These are phyloP conservation scores for Discostella stelligera DNA, from an alignment of 352 stramenopile species.

Conservation along the genomic window DNA sequence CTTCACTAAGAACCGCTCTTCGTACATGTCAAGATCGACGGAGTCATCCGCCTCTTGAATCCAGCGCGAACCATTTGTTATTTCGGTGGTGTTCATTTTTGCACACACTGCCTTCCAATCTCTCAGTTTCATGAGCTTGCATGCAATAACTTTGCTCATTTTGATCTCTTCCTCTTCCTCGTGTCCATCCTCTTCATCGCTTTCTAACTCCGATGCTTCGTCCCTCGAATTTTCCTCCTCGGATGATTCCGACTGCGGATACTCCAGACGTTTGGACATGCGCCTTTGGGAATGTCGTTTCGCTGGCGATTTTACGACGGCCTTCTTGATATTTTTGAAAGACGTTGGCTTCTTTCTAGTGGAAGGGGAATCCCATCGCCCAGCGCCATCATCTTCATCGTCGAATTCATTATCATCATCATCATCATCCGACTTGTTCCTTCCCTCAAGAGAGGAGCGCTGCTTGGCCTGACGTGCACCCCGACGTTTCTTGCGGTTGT, in stretches of 20 bases:
- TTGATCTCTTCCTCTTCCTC: slow-evolving; percentile 56
- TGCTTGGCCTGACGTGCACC: slow-evolving; percentile 1
- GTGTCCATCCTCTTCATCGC: slow-evolving; percentile 22
- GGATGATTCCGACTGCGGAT: slow-evolving; percentile 19
- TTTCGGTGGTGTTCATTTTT: slow-evolving; percentile 82
- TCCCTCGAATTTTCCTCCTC: slow-evolving; percentile 34
- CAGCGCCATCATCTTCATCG: not conserved
- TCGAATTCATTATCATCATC: not conserved
- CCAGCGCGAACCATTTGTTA: slow-evolving; percentile 80
- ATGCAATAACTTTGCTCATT: slow-evolving; percentile 85
- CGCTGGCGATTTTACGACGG: slow-evolving; percentile 48
- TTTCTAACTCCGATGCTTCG: slow-evolving; percentile 21
- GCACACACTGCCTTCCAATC: slow-evolving; percentile 72
- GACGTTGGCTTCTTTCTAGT: slow-evolving; percentile 5
- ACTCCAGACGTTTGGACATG: slow-evolving; percentile 45
- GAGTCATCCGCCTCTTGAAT: slow-evolving; percentile 59
- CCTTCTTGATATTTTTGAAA: slow-evolving; percentile 16
- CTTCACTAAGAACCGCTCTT: slow-evolving; percentile 98
- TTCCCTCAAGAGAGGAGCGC: slow-evolving; percentile 10
- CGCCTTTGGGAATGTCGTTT: slow-evolving; percentile 50
- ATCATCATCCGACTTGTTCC: not conserved
- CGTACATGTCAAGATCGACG: slow-evolving; percentile 70
- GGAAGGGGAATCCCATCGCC: not conserved
- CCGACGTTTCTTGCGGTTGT: slow-evolving; percentile 13
- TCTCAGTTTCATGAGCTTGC: slow-evolving; percentile 49